Percentiles rank a stretch among this genome's conserved stretches.
phyloP scores from a whole-genome alignment of 1,139 yeast genomes.

The Taphrina pruni region DNA sequence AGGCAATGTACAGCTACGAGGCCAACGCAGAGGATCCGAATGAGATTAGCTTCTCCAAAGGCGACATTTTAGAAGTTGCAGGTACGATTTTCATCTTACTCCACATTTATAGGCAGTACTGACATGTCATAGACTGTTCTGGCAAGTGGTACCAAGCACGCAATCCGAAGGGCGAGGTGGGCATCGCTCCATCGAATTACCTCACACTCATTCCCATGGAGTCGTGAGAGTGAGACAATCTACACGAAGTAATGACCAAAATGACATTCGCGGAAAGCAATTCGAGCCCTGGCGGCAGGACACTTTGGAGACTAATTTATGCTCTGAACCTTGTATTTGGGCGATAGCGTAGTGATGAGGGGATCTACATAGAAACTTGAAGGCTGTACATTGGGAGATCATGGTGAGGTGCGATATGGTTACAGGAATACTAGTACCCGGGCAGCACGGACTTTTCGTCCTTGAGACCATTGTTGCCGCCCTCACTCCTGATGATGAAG shows the following conservation, averaged over 20 bases:
- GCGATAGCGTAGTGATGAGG: no score
- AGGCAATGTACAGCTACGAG: slow-evolving; percentile 81
- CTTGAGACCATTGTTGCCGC: not conserved
- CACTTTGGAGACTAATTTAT: not conserved
- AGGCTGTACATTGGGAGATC: not conserved
- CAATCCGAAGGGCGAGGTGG: slow-evolving; percentile 86
- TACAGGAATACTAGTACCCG: slow-evolving; percentile 5
- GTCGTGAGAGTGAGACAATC: not conserved
- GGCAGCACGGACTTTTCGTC: slow-evolving; percentile 9
- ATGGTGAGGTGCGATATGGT: no score
- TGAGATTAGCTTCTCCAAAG: slow-evolving; percentile 87
- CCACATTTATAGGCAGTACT: not conserved
- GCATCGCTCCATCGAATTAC: slow-evolving; percentile 95
- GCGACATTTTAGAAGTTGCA: slow-evolving; percentile 86
- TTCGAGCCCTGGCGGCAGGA: slow-evolving; percentile 3
- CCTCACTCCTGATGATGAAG: slow-evolving; percentile 13
- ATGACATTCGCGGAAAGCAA: not conserved
- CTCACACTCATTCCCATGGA: slow-evolving; percentile 52
- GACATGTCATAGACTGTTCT: slow-evolving; percentile 65
- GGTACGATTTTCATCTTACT: not conserved
- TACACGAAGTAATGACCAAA: not conserved
- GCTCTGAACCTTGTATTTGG: no score
- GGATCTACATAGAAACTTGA: not conserved
- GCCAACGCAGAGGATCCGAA: slow-evolving; percentile 96
- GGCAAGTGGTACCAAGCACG: slow-evolving; percentile 99